phyloP scores from a whole-genome alignment of 179 eudicot genomes.

The Vitellaria paradoxa region DNA sequence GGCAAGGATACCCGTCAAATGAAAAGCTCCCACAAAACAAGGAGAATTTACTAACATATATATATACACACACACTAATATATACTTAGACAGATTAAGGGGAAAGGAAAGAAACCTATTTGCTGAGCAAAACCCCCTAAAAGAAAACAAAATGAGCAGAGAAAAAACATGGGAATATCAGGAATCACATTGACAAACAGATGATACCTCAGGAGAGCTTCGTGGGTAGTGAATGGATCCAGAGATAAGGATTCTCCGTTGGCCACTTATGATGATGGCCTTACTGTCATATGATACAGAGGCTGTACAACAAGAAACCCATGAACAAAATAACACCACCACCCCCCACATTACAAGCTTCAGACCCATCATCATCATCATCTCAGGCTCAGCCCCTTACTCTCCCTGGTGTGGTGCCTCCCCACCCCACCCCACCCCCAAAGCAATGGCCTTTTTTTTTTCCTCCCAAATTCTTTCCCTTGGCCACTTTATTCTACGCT shows the following conservation, averaged over 20 bases:
- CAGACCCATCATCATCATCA: slow-evolving; percentile 27
- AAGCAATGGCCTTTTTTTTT: slow-evolving; percentile 32
- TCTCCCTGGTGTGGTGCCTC: slow-evolving; percentile 4
- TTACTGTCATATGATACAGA: slow-evolving; percentile 64
- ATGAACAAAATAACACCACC: slow-evolving; percentile 34
- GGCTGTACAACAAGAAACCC: slow-evolving; percentile 44
- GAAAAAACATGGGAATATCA: not conserved
- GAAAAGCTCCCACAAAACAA: not conserved
- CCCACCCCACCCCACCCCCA: slow-evolving; percentile 5
- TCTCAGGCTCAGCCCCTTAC: not conserved
- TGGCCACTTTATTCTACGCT: slow-evolving; percentile 53
- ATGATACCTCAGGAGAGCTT: slow-evolving; percentile 76
- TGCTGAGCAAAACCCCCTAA: slow-evolving; percentile 6
- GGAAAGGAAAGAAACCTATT: slow-evolving; percentile 5
- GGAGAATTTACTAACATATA: not conserved
- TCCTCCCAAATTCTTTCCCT: slow-evolving; percentile 10
- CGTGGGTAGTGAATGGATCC: slow-evolving; percentile 90
- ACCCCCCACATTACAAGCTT: slow-evolving; percentile 33
- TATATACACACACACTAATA: not conserved
- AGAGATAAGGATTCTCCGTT: slow-evolving; percentile 67
- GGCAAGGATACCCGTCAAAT: not conserved
- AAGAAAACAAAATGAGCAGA: slow-evolving; percentile 4
- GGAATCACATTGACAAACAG: slow-evolving; percentile 18
- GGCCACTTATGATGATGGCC: slow-evolving; percentile 64
- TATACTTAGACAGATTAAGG: too few relatives aligned